These are phyloP conservation scores for Cercospora nicotianae DNA, from an alignment of 2,329 filamentous ascomycete genomes.

Conservation along the genomic window DNA sequence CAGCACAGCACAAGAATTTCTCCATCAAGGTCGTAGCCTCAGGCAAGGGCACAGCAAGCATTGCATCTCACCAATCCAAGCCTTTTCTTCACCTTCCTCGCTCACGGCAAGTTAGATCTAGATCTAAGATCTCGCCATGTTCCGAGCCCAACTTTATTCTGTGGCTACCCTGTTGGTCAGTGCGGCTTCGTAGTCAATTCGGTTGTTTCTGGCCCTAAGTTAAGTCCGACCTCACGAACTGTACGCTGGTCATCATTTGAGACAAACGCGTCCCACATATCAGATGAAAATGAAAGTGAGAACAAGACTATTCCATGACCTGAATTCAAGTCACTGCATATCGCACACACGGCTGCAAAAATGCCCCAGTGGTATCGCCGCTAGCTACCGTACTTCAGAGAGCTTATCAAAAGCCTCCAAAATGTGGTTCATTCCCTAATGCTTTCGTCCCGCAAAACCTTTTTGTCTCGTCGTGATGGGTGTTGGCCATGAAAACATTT, in stretches of 20 bases:
- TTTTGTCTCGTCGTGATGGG: conserved; percentile 1
- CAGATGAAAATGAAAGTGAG: background rate
- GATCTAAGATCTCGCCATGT: background rate
- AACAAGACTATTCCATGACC: background rate
- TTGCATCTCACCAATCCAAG: background rate
- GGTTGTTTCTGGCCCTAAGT: background rate
- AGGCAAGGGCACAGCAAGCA: background rate
- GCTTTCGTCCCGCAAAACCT: conserved; percentile 2
- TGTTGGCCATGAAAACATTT: background rate
- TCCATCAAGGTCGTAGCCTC: background rate
- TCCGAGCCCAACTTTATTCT: background rate
- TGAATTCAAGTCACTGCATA: conserved; percentile 14
- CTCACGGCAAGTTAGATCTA: background rate
- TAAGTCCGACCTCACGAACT: background rate
- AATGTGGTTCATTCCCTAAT: background rate
- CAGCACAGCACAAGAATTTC: background rate
- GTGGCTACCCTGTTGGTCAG: background rate
- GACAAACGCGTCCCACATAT: no score
- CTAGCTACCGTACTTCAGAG: conserved; percentile 6
- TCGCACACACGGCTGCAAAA: conserved; percentile 9
- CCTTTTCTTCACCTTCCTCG: background rate
- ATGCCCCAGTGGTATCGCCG: background rate
- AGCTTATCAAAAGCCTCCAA: conserved; percentile 13
- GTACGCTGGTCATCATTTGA: no score
- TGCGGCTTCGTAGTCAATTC: background rate